These are phyloP conservation scores for Dictyostelium intermedium DNA, from an alignment of 78 protist genomes.

Conservation along the genomic window DNA sequence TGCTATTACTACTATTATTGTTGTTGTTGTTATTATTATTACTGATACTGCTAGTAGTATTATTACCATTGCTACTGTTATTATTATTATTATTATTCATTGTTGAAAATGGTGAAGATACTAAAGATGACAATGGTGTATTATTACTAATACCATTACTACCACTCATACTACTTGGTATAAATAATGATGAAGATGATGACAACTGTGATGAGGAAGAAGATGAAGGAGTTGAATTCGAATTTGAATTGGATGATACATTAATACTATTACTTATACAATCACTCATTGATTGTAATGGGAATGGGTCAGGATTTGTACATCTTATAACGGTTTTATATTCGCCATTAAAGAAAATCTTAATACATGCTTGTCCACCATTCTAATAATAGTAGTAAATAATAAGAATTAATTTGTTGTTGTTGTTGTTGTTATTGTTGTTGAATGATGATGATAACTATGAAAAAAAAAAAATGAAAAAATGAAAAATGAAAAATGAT, in stretches of 20 bases:
- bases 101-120: not conserved
- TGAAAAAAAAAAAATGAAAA: no score
- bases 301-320: slow-evolving; percentile 75
- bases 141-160: not conserved
- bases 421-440: not conserved
- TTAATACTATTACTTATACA: not conserved
- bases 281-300: slow-evolving; percentile 9
- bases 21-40: no score
- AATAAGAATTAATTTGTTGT: not conserved
- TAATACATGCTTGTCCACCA: slow-evolving; percentile 71
- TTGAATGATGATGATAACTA: not conserved
- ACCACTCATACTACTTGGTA: not conserved
- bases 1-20: no score
- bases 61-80: not conserved
- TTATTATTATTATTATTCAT: not conserved
- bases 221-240: not conserved
- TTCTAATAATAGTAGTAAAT: slow-evolving; percentile 4
- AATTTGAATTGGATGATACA: not conserved
- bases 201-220: not conserved
- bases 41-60: not conserved
- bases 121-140: not conserved
- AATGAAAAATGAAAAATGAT: no score
- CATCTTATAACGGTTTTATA: slow-evolving; percentile 68
- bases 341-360: slow-evolving; percentile 45
- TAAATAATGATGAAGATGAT: not conserved